phyloP scores from a whole-genome alignment of 805 yeast genomes.

The Candida qinlingensis region DNA sequence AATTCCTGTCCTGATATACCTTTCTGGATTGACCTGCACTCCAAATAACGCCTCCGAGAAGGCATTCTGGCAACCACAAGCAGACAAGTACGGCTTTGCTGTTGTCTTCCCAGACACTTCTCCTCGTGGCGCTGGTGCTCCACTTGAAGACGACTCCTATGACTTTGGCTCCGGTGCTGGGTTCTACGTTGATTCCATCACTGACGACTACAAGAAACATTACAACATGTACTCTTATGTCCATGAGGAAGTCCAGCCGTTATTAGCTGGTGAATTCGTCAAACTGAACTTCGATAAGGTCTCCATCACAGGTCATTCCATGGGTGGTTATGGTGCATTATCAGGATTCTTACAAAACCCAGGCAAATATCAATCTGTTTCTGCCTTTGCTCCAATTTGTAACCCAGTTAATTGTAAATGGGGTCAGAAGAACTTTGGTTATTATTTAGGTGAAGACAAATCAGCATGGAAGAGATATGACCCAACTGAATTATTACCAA shows the following conservation, averaged over 20 bases:
- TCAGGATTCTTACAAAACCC: conserved; percentile 64
- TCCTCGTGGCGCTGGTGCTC: conserved; percentile 76
- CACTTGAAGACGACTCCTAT: conserved; percentile 79
- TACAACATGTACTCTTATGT: conserved; percentile 87
- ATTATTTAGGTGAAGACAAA: conserved; percentile 61
- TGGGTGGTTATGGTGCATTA: conserved; percentile 97
- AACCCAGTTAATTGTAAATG: conserved; percentile 77
- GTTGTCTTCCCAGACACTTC: conserved; percentile 95
- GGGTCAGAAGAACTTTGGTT: conserved; percentile 82
- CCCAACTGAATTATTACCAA: conserved; percentile 69
- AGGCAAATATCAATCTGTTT: conserved; percentile 67
- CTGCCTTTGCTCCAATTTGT: conserved; percentile 87
- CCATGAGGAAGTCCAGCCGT: conserved; percentile 56
- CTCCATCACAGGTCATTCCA: conserved; percentile 92
- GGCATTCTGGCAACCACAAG: conserved; percentile 80
- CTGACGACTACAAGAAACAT: conserved; percentile 62
- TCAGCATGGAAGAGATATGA: conserved; percentile 67
- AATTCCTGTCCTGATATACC: conserved; percentile 71
- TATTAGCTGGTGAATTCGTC: conserved; percentile 33
- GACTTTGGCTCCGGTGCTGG: conserved; percentile 97
- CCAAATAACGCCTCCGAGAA: conserved; percentile 93
- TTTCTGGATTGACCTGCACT: conserved; percentile 89
- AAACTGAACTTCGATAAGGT: conserved; percentile 58
- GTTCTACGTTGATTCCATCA: conserved; percentile 82
- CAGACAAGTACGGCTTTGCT: conserved; percentile 78